Evolutionary conservation across 2,329 filamentous ascomycete genomes (phyloP), one percentile per base, ranked within the genome.

Genomic region (Diaporthe sp.): DNA sequence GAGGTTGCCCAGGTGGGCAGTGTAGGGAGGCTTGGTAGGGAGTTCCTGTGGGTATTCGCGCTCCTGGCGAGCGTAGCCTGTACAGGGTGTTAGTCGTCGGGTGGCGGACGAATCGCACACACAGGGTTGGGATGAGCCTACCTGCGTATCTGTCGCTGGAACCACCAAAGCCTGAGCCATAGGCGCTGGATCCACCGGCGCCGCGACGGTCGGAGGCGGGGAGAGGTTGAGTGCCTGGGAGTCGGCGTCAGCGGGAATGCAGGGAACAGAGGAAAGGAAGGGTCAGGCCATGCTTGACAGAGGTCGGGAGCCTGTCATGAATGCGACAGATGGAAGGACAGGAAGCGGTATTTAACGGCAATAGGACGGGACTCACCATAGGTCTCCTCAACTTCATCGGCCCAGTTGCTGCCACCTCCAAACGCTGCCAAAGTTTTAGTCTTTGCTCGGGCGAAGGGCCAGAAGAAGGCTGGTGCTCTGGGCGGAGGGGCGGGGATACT

Each of bases 381-480:
- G 78, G 94, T 90, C 82, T 98, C 95, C 86, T 99, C 97, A 87
- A 99, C 98, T 84, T 99, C 97, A 87, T 99, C 97, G 81, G 97
- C 97, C 97, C 97, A 99, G 80, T 97, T 98, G 83, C 96, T 70
- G 33, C 75, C 67, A 57, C 50, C 70, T 79, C 87, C 89, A 78
- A 87, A 88, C 78, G 85, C 87, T 88, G 71, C 64, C 75, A 74
- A 75, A 40, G 75, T 47, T 77, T 83, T 77, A 82, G 79, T 77
- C 71, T 69, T 74, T 67, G 42, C 66, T 58, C 74, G 76, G 61
- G 75, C n/a, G 50, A 80, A 83, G 82, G 80, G 69, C 74, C 76
- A 76, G 75, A 75, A 76, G 72, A 75, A 77, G 72, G 58, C 57
- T 40, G 67, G 30, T 28, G 30, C 47, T 35, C 25, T 12, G 22